Percentiles rank a stretch among this genome's conserved stretches.
Conservation (phyloP, 2,329 filamentous ascomycete species). For the Calonectria honghensis region DNA sequence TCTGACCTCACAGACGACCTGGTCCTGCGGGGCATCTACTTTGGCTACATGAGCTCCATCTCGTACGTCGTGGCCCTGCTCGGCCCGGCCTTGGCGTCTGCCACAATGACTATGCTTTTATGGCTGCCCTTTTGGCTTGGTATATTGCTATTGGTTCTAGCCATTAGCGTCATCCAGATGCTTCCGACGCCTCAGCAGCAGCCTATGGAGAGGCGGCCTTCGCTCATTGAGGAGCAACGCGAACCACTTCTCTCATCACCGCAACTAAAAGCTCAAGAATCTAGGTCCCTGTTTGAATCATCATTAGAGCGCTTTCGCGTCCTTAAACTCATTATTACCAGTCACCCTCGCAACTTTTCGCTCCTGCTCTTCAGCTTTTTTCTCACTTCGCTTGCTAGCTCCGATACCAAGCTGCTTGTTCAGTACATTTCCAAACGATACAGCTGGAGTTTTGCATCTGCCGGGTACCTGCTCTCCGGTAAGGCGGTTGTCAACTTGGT, state of each 20-base stretch:
- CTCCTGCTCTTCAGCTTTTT: constrained; percentile 67
- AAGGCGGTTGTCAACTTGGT: constrained; percentile 70
- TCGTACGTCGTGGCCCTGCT: constrained; percentile 68
- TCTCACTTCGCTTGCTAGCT: constrained; percentile 69
- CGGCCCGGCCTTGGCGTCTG: constrained; percentile 67
- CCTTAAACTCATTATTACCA: constrained; percentile 59
- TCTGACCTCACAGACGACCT: constrained; percentile 66
- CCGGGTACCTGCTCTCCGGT: constrained; percentile 68
- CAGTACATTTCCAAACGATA: constrained; percentile 72
- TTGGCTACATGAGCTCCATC: constrained; percentile 70
- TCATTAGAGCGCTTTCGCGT: constrained; percentile 49
- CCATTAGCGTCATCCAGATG: constrained; percentile 42
- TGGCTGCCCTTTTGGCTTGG: constrained; percentile 65
- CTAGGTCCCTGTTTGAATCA: constrained; percentile 45
- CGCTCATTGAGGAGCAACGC: constrained; percentile 57
- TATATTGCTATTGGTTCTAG: constrained; percentile 43
- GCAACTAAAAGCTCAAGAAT: constrained; percentile 60
- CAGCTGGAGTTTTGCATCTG: constrained; percentile 66
- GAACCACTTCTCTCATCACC: constrained; percentile 64
- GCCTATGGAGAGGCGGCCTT: background rate
- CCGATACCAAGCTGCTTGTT: constrained; percentile 70
- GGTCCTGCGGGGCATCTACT: constrained; percentile 68
- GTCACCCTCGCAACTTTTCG: constrained; percentile 64
- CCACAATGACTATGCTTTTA: constrained; percentile 65
- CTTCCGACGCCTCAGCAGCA: constrained; percentile 33